Conservation (phyloP, 345 rosid species). For the Geranium rotundifolium region DNA sequence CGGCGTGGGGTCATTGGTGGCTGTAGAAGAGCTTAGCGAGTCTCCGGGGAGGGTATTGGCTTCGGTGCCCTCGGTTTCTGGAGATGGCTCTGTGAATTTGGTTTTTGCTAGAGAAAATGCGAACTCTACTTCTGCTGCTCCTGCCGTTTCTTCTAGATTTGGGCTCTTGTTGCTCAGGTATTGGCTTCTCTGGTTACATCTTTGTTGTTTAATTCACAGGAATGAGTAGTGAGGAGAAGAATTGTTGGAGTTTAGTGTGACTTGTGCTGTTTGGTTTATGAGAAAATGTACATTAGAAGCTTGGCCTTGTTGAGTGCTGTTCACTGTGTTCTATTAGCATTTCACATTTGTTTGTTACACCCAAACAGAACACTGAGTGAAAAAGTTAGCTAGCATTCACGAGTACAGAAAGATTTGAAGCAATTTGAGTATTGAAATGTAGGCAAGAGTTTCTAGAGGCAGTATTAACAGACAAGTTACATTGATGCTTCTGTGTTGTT, state of each 20-base stretch:
- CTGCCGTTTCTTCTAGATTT: constrained; percentile 31
- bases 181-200: background rate
- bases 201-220: background rate
- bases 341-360: no score
- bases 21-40: constrained; percentile 11
- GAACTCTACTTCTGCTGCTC: constrained; percentile 20
- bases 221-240: no score
- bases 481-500: no score
- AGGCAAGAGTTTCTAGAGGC: no score
- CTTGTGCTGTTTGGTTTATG: background rate
- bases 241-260: background rate
- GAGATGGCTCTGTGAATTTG: constrained; percentile 32
- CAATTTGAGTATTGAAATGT: no score
- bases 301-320: background rate
- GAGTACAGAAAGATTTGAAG: no score
- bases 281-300: background rate
- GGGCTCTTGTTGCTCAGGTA: constrained; percentile 43
- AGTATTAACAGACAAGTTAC: no score
- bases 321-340: no score
- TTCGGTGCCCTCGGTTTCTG: constrained; percentile 20
- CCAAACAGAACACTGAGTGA: background rate
- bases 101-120: constrained; percentile 36
- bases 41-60: constrained; percentile 13
- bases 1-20: constrained; percentile 13
- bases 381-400: background rate